phyloP scores from a whole-genome alignment of 768 basidiomycete genomes.

The Leccinum olivaceopallidum region DNA sequence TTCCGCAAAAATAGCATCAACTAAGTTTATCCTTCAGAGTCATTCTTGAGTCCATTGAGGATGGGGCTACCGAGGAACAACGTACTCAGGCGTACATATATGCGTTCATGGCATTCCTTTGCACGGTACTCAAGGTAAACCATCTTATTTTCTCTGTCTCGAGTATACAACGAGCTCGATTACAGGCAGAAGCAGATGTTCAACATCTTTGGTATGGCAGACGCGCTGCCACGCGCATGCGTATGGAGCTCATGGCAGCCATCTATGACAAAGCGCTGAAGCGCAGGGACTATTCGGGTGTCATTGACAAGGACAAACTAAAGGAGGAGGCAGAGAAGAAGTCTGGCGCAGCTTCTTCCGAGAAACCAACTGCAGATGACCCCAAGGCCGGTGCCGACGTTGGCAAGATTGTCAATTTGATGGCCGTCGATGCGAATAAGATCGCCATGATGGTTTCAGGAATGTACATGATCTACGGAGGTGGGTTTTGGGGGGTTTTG shows the following conservation, averaged over 20 bases:
- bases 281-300: slow-evolving; percentile 80
- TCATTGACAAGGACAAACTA: slow-evolving; percentile 53
- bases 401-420: slow-evolving; percentile 89
- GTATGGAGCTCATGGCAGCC: slow-evolving; percentile 77
- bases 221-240: slow-evolving; percentile 70
- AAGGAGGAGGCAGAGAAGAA: slow-evolving; percentile 27
- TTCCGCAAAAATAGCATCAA: not conserved
- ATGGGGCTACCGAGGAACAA: slow-evolving; percentile 45
- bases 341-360: slow-evolving; percentile 12
- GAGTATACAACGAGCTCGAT: not conserved
- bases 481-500: slow-evolving; percentile 30
- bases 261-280: slow-evolving; percentile 90
- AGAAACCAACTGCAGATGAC: slow-evolving; percentile 40
- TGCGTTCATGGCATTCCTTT: slow-evolving; percentile 72
- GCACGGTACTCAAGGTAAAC: slow-evolving; percentile 37
- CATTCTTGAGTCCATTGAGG: slow-evolving; percentile 60
- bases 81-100: slow-evolving; percentile 71
- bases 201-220: slow-evolving; percentile 82
- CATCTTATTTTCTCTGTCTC: not conserved
- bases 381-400: slow-evolving; percentile 79
- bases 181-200: slow-evolving; percentile 61
- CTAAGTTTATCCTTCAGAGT: slow-evolving; percentile 33
- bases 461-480: slow-evolving; percentile 67
- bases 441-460: slow-evolving; percentile 55
- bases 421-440: slow-evolving; percentile 77